Percentiles rank a stretch among this genome's conserved stretches.
These are phyloP conservation scores for Kluyveromyces sp. DNA, from an alignment of 1,139 yeast genomes.

Conservation along the genomic window DNA sequence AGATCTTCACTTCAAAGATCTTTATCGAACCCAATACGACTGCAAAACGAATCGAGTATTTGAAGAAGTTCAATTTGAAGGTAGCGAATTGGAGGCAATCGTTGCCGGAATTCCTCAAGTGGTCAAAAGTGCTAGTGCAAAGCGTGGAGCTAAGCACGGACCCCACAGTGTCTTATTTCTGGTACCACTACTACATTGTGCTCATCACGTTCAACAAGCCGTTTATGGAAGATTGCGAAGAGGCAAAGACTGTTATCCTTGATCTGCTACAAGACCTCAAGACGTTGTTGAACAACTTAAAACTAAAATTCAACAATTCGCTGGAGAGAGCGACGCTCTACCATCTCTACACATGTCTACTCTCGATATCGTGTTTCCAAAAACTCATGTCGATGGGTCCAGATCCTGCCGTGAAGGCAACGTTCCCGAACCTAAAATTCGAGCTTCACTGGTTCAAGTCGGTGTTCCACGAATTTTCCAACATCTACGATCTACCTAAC, in stretches of 20 bases:
- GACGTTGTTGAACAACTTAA: constrained; percentile 24
- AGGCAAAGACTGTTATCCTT: constrained; percentile 22
- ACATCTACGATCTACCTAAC: constrained; percentile 23
- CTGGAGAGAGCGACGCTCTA: constrained; percentile 24
- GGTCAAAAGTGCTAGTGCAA: constrained; percentile 40
- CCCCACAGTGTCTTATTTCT: constrained; percentile 42
- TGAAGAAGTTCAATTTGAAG: constrained; percentile 41
- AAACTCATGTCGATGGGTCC: constrained; percentile 15
- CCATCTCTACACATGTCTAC: constrained; percentile 28
- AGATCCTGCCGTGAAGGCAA: constrained; percentile 5
- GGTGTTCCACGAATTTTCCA: constrained; percentile 21
- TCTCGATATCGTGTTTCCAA: constrained; percentile 25
- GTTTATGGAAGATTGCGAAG: constrained; percentile 36
- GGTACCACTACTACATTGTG: constrained; percentile 53
- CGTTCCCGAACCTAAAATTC: constrained; percentile 11
- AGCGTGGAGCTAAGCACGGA: constrained; percentile 35
- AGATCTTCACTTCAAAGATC: constrained; percentile 38
- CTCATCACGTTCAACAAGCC: constrained; percentile 53
- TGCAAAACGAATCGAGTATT: constrained; percentile 20
- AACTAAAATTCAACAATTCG: constrained; percentile 15
- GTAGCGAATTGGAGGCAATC: constrained; percentile 44
- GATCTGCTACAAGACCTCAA: constrained; percentile 25
- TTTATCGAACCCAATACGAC: constrained; percentile 27
- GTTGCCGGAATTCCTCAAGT: constrained; percentile 42
- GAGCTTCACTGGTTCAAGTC: constrained; percentile 21